These are phyloP conservation scores for Exophiala lecanii-corni DNA, from an alignment of 2,329 filamentous ascomycete species.

Conservation along the genomic window DNA sequence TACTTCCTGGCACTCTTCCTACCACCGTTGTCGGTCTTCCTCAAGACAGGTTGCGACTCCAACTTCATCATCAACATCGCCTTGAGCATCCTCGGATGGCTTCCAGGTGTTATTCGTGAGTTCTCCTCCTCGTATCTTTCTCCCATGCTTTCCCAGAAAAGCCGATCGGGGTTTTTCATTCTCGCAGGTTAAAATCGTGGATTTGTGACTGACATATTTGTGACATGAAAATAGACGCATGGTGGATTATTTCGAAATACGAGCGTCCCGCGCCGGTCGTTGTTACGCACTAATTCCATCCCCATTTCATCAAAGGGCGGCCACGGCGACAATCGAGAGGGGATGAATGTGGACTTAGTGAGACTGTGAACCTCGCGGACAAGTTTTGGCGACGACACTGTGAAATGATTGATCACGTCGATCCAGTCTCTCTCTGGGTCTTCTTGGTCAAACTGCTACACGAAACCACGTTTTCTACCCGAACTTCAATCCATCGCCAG, in stretches of 20 bases:
- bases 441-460: too few relatives aligned
- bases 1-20: slow-evolving; percentile 76
- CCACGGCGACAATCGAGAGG: too few relatives aligned
- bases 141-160: not conserved
- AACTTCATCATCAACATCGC: slow-evolving; percentile 90
- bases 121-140: slow-evolving; percentile 27
- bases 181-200: not conserved
- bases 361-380: too few relatives aligned
- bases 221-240: slow-evolving; percentile 20
- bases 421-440: too few relatives aligned
- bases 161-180: not conserved
- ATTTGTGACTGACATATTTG: not conserved
- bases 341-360: too few relatives aligned
- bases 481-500: too few relatives aligned
- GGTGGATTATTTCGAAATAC: slow-evolving; percentile 23
- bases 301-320: not conserved
- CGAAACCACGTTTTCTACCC: too few relatives aligned
- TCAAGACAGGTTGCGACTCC: slow-evolving; percentile 81
- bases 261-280: slow-evolving; percentile 14
- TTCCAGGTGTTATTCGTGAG: slow-evolving; percentile 81
- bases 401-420: too few relatives aligned
- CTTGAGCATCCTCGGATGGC: slow-evolving; percentile 69
- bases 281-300: not conserved
- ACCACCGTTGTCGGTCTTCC: slow-evolving; percentile 85
- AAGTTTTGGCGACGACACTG: too few relatives aligned